Conservation (phyloP, 139 green algal species). For the Tetradesmus lagerheimii region DNA sequence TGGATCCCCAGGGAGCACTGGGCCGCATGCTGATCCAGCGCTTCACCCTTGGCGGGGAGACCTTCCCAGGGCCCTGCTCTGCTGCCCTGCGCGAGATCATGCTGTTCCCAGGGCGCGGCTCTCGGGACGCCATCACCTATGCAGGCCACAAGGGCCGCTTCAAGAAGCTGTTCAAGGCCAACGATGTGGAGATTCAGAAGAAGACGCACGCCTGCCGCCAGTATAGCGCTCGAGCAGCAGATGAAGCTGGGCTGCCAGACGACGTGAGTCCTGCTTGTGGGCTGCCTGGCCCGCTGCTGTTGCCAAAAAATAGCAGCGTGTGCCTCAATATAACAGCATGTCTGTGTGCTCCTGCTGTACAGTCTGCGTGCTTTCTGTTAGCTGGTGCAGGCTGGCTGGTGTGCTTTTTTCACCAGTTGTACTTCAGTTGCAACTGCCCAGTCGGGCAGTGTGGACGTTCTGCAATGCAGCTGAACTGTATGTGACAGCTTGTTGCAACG, state of each 20-base stretch:
- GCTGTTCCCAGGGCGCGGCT: neutral
- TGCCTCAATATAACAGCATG: too few relatives aligned
- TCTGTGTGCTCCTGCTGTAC: too few relatives aligned
- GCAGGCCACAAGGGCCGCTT: neutral
- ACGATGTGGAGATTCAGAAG: neutral
- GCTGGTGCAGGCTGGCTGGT: too few relatives aligned
- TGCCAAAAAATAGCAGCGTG: too few relatives aligned
- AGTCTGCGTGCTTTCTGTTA: too few relatives aligned
- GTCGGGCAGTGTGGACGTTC: too few relatives aligned
- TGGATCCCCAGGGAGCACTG: neutral
- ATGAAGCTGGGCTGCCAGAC: neutral
- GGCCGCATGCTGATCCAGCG: slow-evolving; percentile 2
- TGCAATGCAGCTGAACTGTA: too few relatives aligned
- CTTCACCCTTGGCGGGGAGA: neutral
- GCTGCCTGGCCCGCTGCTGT: too few relatives aligned
- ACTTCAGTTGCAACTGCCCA: too few relatives aligned
- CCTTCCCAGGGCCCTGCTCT: neutral
- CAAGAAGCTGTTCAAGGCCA: neutral
- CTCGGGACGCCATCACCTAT: neutral
- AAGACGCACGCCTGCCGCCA: neutral
- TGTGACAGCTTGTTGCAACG: too few relatives aligned
- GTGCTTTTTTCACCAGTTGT: too few relatives aligned
- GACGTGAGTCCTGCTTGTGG: neutral
- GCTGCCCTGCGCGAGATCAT: neutral
- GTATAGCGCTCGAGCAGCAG: neutral